Evolutionary conservation across 2,329 filamentous ascomycete species (phyloP), one percentile per base, ranked within the genome.

Genomic region (Thermoascus crustaceus): DNA sequence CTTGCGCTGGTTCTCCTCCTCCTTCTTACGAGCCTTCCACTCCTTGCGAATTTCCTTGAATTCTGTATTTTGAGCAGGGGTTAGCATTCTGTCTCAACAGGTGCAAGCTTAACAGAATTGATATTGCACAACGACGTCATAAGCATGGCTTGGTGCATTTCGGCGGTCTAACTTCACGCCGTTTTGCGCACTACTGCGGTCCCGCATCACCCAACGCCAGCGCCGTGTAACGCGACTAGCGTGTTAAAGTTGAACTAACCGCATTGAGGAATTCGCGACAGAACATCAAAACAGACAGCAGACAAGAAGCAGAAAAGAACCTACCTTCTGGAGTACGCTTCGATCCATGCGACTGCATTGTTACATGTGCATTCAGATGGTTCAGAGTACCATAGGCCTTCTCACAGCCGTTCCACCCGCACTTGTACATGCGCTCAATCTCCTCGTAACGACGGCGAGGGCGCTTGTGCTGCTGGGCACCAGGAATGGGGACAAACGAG

Each of bases 341-440:
- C 48, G 78, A 72, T 7, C 91, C 91, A 53, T 98, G 91, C 42
- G 85, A 91, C 62, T 98, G 91, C 91, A 96, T 96, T 9, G 91
- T 96, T 32, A 98, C 91, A 56, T 98, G 91, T 24, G 91, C 91
- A 57, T 98, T 98, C 49, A 98, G 63, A 60, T 98, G 91, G 62
- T 98, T 98, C 43, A 98, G 67, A 31, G 91, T 98, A 41, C 91
- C 91, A 50, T 98, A 98, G 2, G 91, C 91, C 67, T 98, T 98
- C 64, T 98, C 91, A 57, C 91, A 98, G 6, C 88, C 88, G 47
- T 95, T 89, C 85, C 87, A 96, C 17, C 89, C 91, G 57, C 91
- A 98, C 65, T 96, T 96, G 72, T 98, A 96, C 91, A 98, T 96
- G 57, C 91, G 81, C 69, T 98, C 91, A 51, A 98, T 98, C 60